phyloP scores from a whole-genome alignment of 805 yeast genomes.

The Pichia insulana region DNA sequence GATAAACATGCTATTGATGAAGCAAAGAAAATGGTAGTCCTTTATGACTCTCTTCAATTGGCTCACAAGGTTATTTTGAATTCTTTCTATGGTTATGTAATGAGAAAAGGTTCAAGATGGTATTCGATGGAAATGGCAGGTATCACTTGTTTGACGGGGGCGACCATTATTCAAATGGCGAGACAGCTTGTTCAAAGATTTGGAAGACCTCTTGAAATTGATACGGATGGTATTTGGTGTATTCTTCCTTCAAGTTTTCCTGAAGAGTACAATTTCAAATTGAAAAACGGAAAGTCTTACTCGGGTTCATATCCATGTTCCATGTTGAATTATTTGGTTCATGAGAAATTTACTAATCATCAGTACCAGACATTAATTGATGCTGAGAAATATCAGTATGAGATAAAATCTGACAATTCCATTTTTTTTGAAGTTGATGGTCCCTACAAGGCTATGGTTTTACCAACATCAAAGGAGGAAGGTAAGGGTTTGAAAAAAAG shows the following conservation, averaged over 20 bases:
- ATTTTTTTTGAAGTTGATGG: constrained; percentile 98
- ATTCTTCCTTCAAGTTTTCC: constrained; percentile 90
- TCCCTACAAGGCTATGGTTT: constrained; percentile 93
- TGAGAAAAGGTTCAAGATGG: constrained; percentile 99
- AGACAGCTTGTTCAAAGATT: constrained; percentile 80
- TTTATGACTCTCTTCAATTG: constrained; percentile 89
- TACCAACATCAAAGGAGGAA: constrained; percentile 96
- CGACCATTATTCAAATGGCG: constrained; percentile 97
- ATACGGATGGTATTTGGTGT: constrained; percentile 99
- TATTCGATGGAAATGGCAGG: constrained; percentile 99
- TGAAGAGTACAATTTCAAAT: constrained; percentile 64
- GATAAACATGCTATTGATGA: constrained; percentile 70
- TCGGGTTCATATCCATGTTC: constrained; percentile 88
- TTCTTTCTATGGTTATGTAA: constrained; percentile 95
- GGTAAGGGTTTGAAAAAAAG: constrained; percentile 94
- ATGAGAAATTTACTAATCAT: constrained; percentile 82
- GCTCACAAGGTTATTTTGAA: constrained; percentile 96
- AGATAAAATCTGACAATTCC: constrained; percentile 79
- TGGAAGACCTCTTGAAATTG: constrained; percentile 92
- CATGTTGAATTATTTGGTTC: constrained; percentile 90
- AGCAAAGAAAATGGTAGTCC: constrained; percentile 86
- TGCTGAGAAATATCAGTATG: constrained; percentile 56
- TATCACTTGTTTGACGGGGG: constrained; percentile 95
- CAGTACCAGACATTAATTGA: constrained; percentile 87
- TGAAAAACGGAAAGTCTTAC: constrained; percentile 70